Evolutionary conservation across 805 yeast species (phyloP).

Genomic region (Sugiyamaella mastotermitis): DNA sequence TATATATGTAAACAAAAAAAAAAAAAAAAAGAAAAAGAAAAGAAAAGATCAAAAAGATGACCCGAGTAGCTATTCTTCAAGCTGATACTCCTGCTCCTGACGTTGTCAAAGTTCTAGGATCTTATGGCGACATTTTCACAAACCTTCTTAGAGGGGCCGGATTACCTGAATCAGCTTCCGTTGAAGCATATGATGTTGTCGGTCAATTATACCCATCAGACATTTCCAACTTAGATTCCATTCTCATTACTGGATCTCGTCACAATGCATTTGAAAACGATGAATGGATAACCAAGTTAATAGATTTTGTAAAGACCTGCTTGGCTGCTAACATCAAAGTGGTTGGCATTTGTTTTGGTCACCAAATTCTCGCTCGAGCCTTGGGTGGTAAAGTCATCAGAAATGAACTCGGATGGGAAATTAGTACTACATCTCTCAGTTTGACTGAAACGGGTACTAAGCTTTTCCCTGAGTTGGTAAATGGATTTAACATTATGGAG

Average conservation of each 20-base stretch:
- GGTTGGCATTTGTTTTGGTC: constrained; percentile 75
- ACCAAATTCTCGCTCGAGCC: constrained; percentile 67
- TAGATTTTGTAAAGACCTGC: constrained; percentile 21
- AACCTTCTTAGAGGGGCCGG: constrained; percentile 26
- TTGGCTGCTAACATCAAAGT: constrained; percentile 19
- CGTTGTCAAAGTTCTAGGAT: constrained; percentile 19
- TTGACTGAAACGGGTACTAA: constrained; percentile 39
- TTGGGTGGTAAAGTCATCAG: constrained; percentile 55
- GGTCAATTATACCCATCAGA: constrained; percentile 25
- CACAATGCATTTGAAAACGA: constrained; percentile 29
- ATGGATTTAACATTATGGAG: constrained; percentile 40
- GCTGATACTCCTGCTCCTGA: constrained; percentile 1
- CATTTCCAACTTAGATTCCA: constrained; percentile 23
- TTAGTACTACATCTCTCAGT: constrained; percentile 49
- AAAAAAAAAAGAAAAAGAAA: too few relatives aligned
- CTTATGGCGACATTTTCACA: constrained; percentile 30
- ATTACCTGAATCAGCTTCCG: constrained; percentile 11
- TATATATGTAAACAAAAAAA: too few relatives aligned
- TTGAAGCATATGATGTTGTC: constrained; percentile 27
- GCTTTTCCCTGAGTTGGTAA: constrained; percentile 28
- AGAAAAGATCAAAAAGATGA: too few relatives aligned
- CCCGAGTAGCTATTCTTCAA: constrained; percentile 4
- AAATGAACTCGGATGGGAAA: constrained; percentile 67
- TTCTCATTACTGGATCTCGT: constrained; percentile 35
- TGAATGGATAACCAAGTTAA: constrained; percentile 32